phyloP scores from a whole-genome alignment of 345 rosid genomes.

The Populus tremula region DNA sequence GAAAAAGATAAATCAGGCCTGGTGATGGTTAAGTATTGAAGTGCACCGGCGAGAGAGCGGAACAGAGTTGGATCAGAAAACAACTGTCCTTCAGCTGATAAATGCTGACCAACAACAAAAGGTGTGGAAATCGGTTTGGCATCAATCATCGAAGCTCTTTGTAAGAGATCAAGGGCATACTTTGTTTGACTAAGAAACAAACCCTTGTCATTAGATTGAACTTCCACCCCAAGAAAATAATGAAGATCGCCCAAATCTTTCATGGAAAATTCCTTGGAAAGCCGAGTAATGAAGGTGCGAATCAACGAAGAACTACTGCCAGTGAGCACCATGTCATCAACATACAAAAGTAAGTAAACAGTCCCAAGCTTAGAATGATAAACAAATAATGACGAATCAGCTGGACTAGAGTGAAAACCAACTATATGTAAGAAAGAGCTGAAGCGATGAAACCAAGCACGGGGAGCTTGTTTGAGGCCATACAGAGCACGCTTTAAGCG shows the following conservation, averaged over 20 bases:
- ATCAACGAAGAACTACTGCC: not conserved
- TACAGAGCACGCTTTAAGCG: not conserved
- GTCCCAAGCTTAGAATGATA: not conserved
- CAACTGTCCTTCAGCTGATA: no score
- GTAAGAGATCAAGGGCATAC: no score
- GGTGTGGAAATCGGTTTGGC: no score
- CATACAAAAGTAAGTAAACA: not conserved
- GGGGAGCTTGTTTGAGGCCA: not conserved
- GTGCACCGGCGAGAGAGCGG: not conserved
- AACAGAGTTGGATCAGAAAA: no score
- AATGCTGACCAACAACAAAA: no score
- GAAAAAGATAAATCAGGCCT: not conserved
- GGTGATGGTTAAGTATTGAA: not conserved
- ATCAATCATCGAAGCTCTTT: no score
- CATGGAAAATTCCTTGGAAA: not conserved
- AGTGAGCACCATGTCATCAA: not conserved
- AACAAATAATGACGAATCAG: not conserved
- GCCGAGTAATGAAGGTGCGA: not conserved
- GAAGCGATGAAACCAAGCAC: not conserved
- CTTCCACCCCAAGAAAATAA: no score
- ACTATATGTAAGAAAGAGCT: not conserved
- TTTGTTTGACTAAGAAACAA: no score
- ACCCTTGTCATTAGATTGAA: no score
- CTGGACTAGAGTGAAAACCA: not conserved
- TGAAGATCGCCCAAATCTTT: no score